Evolutionary conservation across 208 protist genomes (phyloP).

Genomic region (Trypanosoma conorhini): DNA sequence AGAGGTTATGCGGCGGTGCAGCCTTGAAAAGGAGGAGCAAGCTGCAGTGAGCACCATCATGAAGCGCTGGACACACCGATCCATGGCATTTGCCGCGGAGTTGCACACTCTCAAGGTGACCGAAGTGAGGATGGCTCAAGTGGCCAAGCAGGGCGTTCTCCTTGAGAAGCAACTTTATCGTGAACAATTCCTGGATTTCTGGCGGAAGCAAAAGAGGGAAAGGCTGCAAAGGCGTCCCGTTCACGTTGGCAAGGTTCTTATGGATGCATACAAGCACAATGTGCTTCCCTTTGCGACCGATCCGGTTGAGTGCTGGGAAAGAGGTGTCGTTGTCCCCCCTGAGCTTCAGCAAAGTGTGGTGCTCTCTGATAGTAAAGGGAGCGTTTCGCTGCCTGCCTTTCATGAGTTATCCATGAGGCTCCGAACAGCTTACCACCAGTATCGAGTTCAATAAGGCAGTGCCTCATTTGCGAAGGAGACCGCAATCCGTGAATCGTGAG

Average conservation of each 20-base stretch:
- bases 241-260: conserved; percentile 10
- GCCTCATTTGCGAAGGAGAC: neutral
- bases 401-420: conserved; percentile 29
- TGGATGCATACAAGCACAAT: conserved; percentile 18
- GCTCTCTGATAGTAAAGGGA: conserved; percentile 15
- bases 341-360: conserved; percentile 21
- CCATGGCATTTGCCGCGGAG: neutral
- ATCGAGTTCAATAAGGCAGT: neutral
- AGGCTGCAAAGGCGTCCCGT: neutral
- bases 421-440: conserved; percentile 20
- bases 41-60: conserved; percentile 2
- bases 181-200: conserved; percentile 28
- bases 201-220: conserved; percentile 14
- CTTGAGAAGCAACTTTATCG: conserved; percentile 28
- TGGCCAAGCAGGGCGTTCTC: neutral
- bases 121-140: neutral
- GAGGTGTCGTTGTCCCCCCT: conserved; percentile 25
- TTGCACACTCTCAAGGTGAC: neutral
- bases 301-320: conserved; percentile 28
- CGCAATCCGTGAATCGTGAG: neutral
- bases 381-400: conserved; percentile 20
- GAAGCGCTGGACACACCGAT: conserved; percentile 10
- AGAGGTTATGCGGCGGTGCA: neutral
- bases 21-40: conserved; percentile 18
- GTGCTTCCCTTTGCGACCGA: conserved; percentile 27